phyloP scores from a whole-genome alignment of 2,329 filamentous ascomycete genomes.

The Microdochium nivale region DNA sequence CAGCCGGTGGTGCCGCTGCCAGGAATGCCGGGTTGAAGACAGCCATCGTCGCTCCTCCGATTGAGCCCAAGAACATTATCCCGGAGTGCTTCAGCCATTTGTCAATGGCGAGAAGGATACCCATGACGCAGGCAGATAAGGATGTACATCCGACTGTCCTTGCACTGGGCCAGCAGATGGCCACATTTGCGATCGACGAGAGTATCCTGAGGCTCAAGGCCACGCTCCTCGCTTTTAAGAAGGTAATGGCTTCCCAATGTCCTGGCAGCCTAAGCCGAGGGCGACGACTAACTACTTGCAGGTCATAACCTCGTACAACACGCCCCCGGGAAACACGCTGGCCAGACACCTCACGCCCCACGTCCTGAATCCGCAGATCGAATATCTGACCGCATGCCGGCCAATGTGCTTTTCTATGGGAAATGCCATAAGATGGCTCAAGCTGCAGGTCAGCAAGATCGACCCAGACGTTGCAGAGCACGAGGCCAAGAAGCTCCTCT shows the following conservation, averaged over 20 bases:
- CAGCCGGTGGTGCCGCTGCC: slow-evolving; percentile 16
- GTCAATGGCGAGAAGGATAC: slow-evolving; percentile 54
- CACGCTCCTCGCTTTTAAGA: slow-evolving; percentile 82
- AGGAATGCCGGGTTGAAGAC: slow-evolving; percentile 20
- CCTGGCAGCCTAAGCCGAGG: neutral
- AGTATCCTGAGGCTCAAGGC: slow-evolving; percentile 82
- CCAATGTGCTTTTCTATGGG: slow-evolving; percentile 96
- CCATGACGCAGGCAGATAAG: slow-evolving; percentile 54
- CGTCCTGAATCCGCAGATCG: slow-evolving; percentile 88
- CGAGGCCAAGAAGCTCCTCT: slow-evolving; percentile 71
- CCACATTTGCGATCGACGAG: slow-evolving; percentile 78
- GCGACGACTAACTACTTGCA: slow-evolving; percentile 25
- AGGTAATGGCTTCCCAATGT: slow-evolving; percentile 41
- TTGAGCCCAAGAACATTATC: slow-evolving; percentile 55
- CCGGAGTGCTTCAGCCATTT: slow-evolving; percentile 76
- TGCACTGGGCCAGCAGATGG: slow-evolving; percentile 82
- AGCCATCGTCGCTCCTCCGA: slow-evolving; percentile 25
- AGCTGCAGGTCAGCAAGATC: slow-evolving; percentile 79
- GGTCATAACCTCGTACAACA: slow-evolving; percentile 90
- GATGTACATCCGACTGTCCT: slow-evolving; percentile 81
- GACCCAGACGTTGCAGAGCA: slow-evolving; percentile 78
- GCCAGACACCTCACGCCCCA: slow-evolving; percentile 88
- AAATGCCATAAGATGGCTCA: slow-evolving; percentile 90
- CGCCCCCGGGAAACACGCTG: slow-evolving; percentile 74
- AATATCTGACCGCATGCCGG: slow-evolving; percentile 87